Evolutionary conservation across 2,329 filamentous ascomycete species (phyloP), one percentile per base, ranked within the genome.

Genomic region (Penicillium janthinellum): DNA sequence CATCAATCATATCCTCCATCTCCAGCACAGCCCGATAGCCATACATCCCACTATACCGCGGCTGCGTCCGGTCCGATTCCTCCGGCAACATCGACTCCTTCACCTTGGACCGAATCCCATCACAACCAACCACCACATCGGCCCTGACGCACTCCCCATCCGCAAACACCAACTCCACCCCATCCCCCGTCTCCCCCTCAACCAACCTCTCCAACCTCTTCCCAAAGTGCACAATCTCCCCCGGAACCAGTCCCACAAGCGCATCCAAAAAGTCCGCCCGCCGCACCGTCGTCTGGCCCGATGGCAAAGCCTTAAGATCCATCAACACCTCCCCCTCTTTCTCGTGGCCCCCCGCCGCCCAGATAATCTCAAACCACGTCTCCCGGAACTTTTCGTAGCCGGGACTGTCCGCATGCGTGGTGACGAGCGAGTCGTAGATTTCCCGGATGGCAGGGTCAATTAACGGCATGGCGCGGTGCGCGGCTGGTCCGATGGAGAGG

Each of bases 401-500:
- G 0, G 72, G 71, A 37, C 66, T 71, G 50, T 75, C 72, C 0
- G 73, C 71, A 28, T 74, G 72, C 7, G 70, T 74, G 2, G 72
- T 74, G 15, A 73, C 64, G 14, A 73, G 66, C 2, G 67, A 68
- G 31, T 75, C 69, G 48, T 75, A 72, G 37, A 75, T 73, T 6
- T 63, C 55, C 4, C 67, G 66, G 44, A 73, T 66, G n/a, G 64
- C 56, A 2, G 82, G 81, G 41, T 82, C 79, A 62, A 86, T 81
- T 5, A 83, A 72, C 15, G 77, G 74, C 79, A 88, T 83, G 3
- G 85, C 83, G 22, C 81, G 80, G 34, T 80, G 76, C 3, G 84
- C 82, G 62, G 86, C 86, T 38, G 83, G 81, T 0, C 83, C 83
- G 49, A 88, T 81, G 1, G 81, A 79, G 1, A 88, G 78, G 5